A percentile compares a stretch with the other conserved stretches of the same genome.
Conservation (phyloP, 768 basidiomycete species). For the Lentinula edodes region DNA sequence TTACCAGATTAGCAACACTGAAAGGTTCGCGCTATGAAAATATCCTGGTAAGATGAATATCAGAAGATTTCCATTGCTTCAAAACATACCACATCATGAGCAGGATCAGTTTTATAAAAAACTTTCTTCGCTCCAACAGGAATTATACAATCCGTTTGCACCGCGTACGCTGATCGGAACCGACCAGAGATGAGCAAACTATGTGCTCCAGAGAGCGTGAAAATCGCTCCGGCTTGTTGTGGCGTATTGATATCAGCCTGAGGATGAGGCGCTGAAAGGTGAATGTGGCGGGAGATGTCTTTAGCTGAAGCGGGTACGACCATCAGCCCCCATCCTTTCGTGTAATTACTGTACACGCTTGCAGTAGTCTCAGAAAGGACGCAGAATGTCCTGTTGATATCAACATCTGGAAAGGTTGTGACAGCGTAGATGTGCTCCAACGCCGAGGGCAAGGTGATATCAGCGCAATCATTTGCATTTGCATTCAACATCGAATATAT, state of each 20-base stretch:
- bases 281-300: background rate
- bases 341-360: background rate
- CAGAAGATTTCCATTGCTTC: conserved; percentile 13
- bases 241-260: conserved; percentile 5
- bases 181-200: conserved; percentile 7
- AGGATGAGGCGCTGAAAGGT: conserved; percentile 10
- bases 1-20: conserved; percentile 31
- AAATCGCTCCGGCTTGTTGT: conserved; percentile 8
- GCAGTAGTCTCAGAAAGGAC: conserved; percentile 2
- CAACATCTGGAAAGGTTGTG: background rate
- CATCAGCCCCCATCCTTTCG: conserved; percentile 5
- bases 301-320: background rate
- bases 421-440: background rate
- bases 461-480: background rate
- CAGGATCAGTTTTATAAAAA: conserved; percentile 41
- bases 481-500: conserved; percentile 2
- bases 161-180: background rate
- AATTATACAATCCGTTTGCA: conserved; percentile 22
- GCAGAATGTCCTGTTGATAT: background rate
- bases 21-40: conserved; percentile 36
- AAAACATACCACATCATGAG: conserved; percentile 28
- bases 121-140: conserved; percentile 8
- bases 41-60: background rate
- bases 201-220: background rate
- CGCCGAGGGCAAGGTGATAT: background rate